phyloP scores from a whole-genome alignment of 192 early-diverging fungal species.

The Backusella westeae region DNA sequence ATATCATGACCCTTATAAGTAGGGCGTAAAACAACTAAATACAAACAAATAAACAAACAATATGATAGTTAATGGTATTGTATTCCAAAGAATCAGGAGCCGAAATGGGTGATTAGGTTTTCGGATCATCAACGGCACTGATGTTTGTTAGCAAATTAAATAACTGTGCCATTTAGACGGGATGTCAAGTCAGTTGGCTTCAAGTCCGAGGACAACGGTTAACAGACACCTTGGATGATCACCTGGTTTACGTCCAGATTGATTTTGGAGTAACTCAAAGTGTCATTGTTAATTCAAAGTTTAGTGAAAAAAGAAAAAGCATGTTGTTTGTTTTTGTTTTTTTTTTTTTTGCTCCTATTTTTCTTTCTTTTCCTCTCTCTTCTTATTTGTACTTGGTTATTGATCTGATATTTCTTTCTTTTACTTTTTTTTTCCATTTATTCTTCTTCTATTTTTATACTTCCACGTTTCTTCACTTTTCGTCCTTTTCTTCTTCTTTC shows the following conservation, averaged over 20 bases:
- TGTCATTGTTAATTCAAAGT: constrained; percentile 5
- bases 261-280: constrained; percentile 12
- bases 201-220: constrained; percentile 22
- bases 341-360: constrained; percentile 2
- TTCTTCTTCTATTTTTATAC: neutral
- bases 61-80: neutral
- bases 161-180: constrained; percentile 1
- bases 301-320: neutral
- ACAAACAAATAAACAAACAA: neutral
- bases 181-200: constrained; percentile 15
- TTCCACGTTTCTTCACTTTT: neutral
- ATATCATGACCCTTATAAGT: neutral
- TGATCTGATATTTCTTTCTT: too few relatives aligned
- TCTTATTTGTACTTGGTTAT: neutral
- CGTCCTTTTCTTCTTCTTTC: neutral
- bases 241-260: constrained; percentile 19
- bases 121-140: constrained; percentile 32
- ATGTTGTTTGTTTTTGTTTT: neutral
- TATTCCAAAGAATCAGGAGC: constrained; percentile 10
- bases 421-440: neutral
- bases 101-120: constrained; percentile 18
- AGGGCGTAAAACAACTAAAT: neutral
- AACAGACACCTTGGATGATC: constrained; percentile 26
- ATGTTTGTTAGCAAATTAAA: constrained; percentile 28
- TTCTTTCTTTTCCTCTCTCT: neutral